These are phyloP conservation scores for Colletotrichum sp. DNA, from an alignment of 2,329 filamentous ascomycete genomes.

Conservation along the genomic window DNA sequence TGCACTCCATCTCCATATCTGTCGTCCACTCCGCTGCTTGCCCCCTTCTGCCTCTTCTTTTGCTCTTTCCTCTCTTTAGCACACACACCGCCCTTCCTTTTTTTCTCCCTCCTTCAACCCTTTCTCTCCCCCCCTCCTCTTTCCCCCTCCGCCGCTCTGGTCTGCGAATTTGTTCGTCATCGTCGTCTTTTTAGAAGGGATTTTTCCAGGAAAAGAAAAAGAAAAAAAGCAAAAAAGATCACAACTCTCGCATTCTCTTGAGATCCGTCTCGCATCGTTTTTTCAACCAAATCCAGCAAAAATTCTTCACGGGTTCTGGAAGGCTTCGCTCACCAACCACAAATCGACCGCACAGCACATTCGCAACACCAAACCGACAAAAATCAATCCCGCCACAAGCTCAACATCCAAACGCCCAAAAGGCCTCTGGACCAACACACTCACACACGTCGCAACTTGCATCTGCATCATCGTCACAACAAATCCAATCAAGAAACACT, in stretches of 20 bases:
- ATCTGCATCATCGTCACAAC: neutral
- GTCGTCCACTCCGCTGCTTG: slow-evolving; percentile 22
- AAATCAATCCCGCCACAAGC: neutral
- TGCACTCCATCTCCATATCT: slow-evolving; percentile 33
- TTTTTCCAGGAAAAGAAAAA: neutral
- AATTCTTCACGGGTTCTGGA: slow-evolving; percentile 15
- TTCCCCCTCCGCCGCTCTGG: slow-evolving; percentile 28
- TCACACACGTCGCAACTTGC: neutral
- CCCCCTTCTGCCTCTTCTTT: slow-evolving; percentile 36
- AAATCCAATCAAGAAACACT: slow-evolving; percentile 25
- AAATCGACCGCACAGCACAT: slow-evolving; percentile 1
- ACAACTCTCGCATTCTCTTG: slow-evolving; percentile 17
- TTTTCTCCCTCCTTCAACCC: slow-evolving; percentile 30
- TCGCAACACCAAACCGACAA: slow-evolving; percentile 9
- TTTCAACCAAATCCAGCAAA: slow-evolving; percentile 6
- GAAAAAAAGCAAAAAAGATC: slow-evolving; percentile 1
- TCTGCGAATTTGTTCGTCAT: slow-evolving; percentile 30
- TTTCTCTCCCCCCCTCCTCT: slow-evolving; percentile 26
- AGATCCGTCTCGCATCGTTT: slow-evolving; percentile 23
- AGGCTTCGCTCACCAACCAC: slow-evolving; percentile 9
- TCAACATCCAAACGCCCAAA: neutral
- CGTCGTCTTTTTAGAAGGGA: slow-evolving; percentile 28
- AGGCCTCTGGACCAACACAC: neutral
- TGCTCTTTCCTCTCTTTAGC: slow-evolving; percentile 33
- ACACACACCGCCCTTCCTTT: slow-evolving; percentile 35